Percentiles rank a stretch among this genome's conserved stretches.
Conservation (phyloP, 2,329 filamentous ascomycete genomes). For the Epichloe bromicola region DNA sequence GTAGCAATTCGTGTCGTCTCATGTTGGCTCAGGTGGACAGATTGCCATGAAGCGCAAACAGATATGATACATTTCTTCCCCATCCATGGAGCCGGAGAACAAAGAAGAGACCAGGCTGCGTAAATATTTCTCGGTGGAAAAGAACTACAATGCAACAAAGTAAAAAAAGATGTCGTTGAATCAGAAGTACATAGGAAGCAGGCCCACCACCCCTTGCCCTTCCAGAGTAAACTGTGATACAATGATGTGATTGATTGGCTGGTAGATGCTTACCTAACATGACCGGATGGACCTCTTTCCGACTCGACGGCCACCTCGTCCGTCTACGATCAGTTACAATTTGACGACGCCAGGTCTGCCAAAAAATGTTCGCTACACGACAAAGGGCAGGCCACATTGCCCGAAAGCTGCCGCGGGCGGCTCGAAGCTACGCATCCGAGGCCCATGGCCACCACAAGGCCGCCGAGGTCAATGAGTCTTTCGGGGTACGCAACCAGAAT, state of each 20-base stretch:
- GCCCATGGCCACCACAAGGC: conserved; percentile 34
- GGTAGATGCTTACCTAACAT: conserved; percentile 15
- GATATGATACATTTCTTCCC: not conserved
- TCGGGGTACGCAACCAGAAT: conserved; percentile 36
- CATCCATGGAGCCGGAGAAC: not conserved
- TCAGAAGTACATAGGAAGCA: too few species aligned
- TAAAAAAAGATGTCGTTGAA: not conserved
- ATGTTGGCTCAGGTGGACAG: not conserved
- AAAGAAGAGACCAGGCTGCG: not conserved
- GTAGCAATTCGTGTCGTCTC: not conserved
- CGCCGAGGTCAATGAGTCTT: conserved; percentile 37
- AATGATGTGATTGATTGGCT: conserved; percentile 13
- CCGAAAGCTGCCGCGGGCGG: conserved; percentile 24
- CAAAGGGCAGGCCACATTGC: conserved; percentile 28
- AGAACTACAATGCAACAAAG: not conserved
- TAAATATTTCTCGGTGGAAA: not conserved
- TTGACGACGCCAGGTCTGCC: conserved; percentile 19
- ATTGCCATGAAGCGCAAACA: not conserved
- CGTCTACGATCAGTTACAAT: conserved; percentile 17
- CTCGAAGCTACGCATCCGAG: conserved; percentile 42
- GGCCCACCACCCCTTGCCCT: too few species aligned
- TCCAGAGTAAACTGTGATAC: not conserved
- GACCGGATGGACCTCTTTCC: conserved; percentile 9
- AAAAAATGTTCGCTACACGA: conserved; percentile 31
- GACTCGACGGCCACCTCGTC: conserved; percentile 5